Base-by-base conservation (phyloP, 805 yeast genomes). In the Candida patagonica region DNA sequence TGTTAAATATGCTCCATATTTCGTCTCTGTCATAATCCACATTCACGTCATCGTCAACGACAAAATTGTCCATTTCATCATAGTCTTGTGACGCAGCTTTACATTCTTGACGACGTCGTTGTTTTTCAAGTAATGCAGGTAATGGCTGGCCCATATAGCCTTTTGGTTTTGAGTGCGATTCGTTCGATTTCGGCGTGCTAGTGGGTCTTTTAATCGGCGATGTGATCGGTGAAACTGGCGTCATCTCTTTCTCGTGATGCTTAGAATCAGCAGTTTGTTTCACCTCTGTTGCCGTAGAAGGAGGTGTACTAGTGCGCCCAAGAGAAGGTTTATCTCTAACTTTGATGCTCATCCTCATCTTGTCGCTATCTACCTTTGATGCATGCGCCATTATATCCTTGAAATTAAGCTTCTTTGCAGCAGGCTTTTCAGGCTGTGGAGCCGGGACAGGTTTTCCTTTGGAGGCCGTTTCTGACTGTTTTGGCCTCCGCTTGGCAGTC, bases 1-100 rank as follows among this genome's bases (percentile, higher is more conserved):
- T 68, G 53, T 76, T 79, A 59, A 88, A 82, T 60, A 89, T 71
- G 15, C 78, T 74, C 96, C 96, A 86, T 35, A 89, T 88, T 58
- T 87, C 95, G 47, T 82, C 87, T 32, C 89, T 64, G 50, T 84
- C 83, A 48, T 82, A 83, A 17, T 26, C 40, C 57, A 24, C 47
- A 29, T 29, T 20, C 20, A 9, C 17, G 5, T 68, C 76, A 42
- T 75, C 83, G 37, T 73, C 71, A 7, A 69, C 86, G 26, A 80
- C 66, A 51, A 78, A 79, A 30, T 71, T 78, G 43, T 67, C 74
- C 38, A 71, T 62, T 21, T 66, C 71, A 5, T 68, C 73, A 8
- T 68, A 73, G 5, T 67, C 67, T 17, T 62, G 65, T 52, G 41
- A 38, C 8, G 48, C 37, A 10, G 22, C 13, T 37, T 30, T 45